A percentile compares a stretch with the other conserved stretches of the same genome.
These are phyloP conservation scores for Tothia fuscella DNA, from an alignment of 2,329 filamentous ascomycete genomes.

Conservation along the genomic window DNA sequence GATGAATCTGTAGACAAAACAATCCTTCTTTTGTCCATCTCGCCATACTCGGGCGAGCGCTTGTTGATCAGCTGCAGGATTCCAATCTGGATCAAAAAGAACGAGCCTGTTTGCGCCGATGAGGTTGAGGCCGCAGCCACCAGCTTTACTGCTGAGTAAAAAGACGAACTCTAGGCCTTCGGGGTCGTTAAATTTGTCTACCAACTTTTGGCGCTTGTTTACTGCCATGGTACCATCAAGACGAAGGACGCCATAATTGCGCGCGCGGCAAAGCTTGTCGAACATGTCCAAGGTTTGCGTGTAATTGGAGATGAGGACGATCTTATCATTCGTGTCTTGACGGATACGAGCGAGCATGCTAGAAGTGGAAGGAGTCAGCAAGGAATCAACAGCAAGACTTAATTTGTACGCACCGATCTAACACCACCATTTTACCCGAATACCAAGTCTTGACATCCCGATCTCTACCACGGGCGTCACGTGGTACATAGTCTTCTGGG, in stretches of 20 bases:
- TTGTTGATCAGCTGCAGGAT: constrained; percentile 94
- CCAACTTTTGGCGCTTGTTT: constrained; percentile 90
- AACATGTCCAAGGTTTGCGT: constrained; percentile 94
- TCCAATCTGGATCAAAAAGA: constrained; percentile 91
- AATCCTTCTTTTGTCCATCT: constrained; percentile 98
- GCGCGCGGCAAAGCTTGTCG: constrained; percentile 74
- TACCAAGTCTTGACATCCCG: constrained; percentile 92
- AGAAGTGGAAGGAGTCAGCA: not conserved
- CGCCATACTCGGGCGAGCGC: constrained; percentile 95
- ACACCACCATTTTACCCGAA: constrained; percentile 94
- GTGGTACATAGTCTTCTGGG: constrained; percentile 79
- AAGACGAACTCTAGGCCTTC: constrained; percentile 86
- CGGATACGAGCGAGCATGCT: constrained; percentile 87
- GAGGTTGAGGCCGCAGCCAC: constrained; percentile 89
- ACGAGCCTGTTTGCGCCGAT: constrained; percentile 91
- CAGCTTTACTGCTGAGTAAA: constrained; percentile 90
- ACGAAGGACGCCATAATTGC: constrained; percentile 73
- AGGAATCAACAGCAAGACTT: not conserved
- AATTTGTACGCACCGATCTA: constrained; percentile 49
- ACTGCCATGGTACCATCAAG: constrained; percentile 97
- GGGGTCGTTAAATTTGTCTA: constrained; percentile 95
- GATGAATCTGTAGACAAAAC: constrained; percentile 99
- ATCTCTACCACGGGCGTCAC: constrained; percentile 76
- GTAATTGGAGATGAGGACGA: constrained; percentile 97
- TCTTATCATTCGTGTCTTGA: constrained; percentile 96